Evolutionary conservation across 1,284 basidiomycete genomes (phyloP).

Genomic region (Inonotus hispidus): DNA sequence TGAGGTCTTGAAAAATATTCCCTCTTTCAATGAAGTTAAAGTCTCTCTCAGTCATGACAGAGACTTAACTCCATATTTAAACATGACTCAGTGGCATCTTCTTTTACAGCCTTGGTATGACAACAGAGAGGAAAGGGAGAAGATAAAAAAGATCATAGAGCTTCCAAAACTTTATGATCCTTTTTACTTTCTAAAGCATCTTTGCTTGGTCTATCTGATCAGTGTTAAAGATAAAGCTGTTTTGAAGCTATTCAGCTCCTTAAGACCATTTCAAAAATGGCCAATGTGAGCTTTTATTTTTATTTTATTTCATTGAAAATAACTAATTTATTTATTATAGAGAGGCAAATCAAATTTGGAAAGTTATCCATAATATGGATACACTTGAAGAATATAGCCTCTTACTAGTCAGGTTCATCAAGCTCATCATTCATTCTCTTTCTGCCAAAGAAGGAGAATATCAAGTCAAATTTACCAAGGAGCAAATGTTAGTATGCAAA

Average conservation of each 20-base stretch:
- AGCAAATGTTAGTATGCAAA: background rate
- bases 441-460: background rate
- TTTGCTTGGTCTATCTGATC: background rate
- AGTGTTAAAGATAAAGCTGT: background rate
- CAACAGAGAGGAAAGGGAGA: background rate
- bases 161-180: background rate
- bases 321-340: background rate
- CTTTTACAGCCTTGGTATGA: background rate
- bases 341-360: background rate
- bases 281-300: background rate
- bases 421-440: background rate
- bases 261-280: background rate
- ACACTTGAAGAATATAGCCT: background rate
- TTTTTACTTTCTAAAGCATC: background rate
- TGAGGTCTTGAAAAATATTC: background rate
- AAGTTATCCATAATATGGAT: background rate
- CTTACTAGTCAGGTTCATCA: background rate
- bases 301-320: background rate
- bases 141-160: background rate
- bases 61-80: background rate
- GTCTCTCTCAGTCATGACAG: background rate
- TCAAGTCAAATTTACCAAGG: background rate
- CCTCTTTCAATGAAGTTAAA: background rate
- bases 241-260: background rate
- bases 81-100: background rate